Evolutionary conservation across 257 asterid species (phyloP).

Genomic region (Solanum chiquidenum): DNA sequence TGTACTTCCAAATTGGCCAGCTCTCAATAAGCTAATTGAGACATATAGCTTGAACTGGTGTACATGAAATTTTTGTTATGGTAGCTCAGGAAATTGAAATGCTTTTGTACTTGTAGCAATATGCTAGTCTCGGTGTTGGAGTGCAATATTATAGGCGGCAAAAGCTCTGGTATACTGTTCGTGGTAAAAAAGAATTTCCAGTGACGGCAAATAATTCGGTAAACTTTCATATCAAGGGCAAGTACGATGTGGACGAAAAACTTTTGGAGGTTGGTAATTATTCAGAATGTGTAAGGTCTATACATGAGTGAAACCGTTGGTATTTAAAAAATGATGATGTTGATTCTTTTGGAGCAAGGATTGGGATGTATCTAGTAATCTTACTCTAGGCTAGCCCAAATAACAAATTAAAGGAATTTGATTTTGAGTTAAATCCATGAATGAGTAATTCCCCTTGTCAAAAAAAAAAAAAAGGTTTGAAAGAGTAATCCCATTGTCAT

Average conservation of each 20-base stretch:
- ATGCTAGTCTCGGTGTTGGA: constrained; percentile 52
- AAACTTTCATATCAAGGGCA: constrained; percentile 61
- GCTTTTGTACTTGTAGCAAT: constrained; percentile 24
- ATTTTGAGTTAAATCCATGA: not conserved
- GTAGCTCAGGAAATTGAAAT: not conserved
- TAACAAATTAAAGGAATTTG: not conserved
- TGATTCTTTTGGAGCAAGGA: not conserved
- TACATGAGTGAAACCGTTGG: not conserved
- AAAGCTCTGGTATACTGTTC: constrained; percentile 43
- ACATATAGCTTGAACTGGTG: not conserved
- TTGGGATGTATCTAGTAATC: not conserved
- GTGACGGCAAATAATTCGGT: constrained; percentile 40
- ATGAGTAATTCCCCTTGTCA: not conserved
- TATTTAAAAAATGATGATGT: not conserved
- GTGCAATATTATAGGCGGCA: constrained; percentile 42
- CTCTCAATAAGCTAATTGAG: not conserved
- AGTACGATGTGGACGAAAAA: constrained; percentile 44
- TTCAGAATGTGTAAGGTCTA: not conserved
- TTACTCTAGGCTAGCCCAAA: not conserved
- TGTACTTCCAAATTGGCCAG: not conserved
- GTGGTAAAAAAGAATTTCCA: constrained; percentile 62
- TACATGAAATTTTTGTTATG: not conserved
- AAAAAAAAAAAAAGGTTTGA: not conserved
- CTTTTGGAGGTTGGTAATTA: constrained; percentile 35
- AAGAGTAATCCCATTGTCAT: not conserved